Conservation (phyloP, 1,284 basidiomycete genomes). For the Ceratobasidium sp. region DNA sequence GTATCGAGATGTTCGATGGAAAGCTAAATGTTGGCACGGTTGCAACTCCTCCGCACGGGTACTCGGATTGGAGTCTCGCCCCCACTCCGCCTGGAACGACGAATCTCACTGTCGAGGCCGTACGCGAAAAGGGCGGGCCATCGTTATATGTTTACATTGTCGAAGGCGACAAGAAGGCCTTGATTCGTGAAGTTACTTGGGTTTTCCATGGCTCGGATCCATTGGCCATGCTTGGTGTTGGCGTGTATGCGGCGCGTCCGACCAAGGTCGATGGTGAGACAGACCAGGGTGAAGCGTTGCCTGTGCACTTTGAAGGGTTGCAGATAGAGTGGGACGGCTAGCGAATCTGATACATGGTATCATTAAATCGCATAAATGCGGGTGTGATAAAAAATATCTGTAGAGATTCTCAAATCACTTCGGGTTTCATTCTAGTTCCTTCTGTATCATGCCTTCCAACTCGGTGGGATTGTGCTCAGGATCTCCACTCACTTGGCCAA, state of each 20-base stretch:
- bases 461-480: constrained; percentile 80
- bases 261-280: constrained; percentile 45
- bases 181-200: constrained; percentile 52
- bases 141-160: constrained; percentile 51
- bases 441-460: constrained; percentile 65
- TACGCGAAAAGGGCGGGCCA: constrained; percentile 49
- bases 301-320: constrained; percentile 46
- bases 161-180: constrained; percentile 44
- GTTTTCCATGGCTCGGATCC: constrained; percentile 49
- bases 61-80: constrained; percentile 52
- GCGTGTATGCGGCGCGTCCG: constrained; percentile 52
- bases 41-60: constrained; percentile 48
- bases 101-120: constrained; percentile 48
- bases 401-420: constrained; percentile 14
- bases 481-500: constrained; percentile 79
- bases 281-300: constrained; percentile 45
- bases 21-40: constrained; percentile 51
- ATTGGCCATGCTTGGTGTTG: constrained; percentile 48
- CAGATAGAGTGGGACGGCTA: constrained; percentile 37
- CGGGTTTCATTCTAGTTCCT: not conserved
- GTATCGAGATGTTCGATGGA: constrained; percentile 51
- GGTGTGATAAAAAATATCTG: not conserved
- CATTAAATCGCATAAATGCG: constrained; percentile 21
- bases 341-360: not conserved
- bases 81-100: constrained; percentile 38